phyloP scores from a whole-genome alignment of 805 yeast genomes.

The Naumovozyma dairenensis region DNA sequence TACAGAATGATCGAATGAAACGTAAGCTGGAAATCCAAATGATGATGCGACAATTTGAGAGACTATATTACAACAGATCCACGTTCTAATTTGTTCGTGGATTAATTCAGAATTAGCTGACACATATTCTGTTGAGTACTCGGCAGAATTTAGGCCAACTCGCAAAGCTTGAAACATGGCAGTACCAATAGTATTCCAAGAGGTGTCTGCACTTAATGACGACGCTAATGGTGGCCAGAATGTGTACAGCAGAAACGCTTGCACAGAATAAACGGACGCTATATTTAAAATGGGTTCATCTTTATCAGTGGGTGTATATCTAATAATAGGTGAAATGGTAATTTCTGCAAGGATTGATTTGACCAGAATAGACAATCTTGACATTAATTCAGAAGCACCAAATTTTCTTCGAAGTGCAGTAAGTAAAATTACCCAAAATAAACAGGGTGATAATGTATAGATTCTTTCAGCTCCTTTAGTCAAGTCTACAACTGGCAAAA shows the following conservation, averaged over 20 bases:
- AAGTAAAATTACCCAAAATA: slow-evolving; percentile 90
- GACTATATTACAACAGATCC: slow-evolving; percentile 88
- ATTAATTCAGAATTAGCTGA: slow-evolving; percentile 31
- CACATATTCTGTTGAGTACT: slow-evolving; percentile 44
- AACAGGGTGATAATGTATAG: slow-evolving; percentile 71
- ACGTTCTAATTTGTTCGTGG: slow-evolving; percentile 77
- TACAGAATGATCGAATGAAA: slow-evolving; percentile 66
- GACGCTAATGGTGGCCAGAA: slow-evolving; percentile 96
- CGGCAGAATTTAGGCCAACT: slow-evolving; percentile 80
- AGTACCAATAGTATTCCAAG: slow-evolving; percentile 89
- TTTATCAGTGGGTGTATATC: slow-evolving; percentile 65
- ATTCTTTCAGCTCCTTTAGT: slow-evolving; percentile 71
- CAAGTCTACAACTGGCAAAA: slow-evolving; percentile 80
- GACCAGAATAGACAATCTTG: slow-evolving; percentile 55
- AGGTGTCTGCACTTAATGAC: slow-evolving; percentile 85
- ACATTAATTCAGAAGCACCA: slow-evolving; percentile 36
- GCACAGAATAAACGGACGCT: slow-evolving; percentile 87
- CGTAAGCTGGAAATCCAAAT: slow-evolving; percentile 90
- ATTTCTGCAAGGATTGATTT: slow-evolving; percentile 76
- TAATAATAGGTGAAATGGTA: slow-evolving; percentile 81
- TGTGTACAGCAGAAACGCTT: slow-evolving; percentile 78
- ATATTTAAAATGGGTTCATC: slow-evolving; percentile 77
- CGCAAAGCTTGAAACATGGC: slow-evolving; percentile 88
- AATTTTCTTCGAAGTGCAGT: slow-evolving; percentile 62
- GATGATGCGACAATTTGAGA: slow-evolving; percentile 84